These are phyloP conservation scores for Candida sp. DNA, from an alignment of 1,139 yeast species.

Conservation along the genomic window DNA sequence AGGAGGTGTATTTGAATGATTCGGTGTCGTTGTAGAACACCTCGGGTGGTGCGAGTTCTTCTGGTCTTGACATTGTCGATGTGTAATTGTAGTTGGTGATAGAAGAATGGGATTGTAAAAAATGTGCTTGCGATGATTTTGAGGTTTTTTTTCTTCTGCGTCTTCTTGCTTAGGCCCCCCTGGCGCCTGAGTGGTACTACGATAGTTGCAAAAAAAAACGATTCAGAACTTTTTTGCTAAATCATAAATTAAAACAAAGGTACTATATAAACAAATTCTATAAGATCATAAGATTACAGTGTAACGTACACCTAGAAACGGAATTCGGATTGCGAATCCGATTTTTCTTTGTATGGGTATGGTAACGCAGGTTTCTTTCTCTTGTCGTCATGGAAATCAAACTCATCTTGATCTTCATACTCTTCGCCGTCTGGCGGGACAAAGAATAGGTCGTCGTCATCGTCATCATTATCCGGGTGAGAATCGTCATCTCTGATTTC, in stretches of 20 bases:
- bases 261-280: neutral
- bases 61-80: conserved; percentile 90
- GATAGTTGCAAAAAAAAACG: conserved; percentile 2
- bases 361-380: conserved; percentile 4
- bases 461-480: conserved; percentile 5
- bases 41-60: conserved; percentile 97
- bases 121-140: conserved; percentile 3
- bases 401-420: conserved; percentile 11
- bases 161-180: neutral
- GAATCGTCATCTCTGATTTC: neutral
- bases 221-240: neutral
- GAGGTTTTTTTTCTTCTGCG: conserved; percentile 4
- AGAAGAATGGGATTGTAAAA: too few species aligned
- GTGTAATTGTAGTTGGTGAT: neutral
- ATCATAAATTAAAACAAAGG: neutral
- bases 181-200: neutral
- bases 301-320: conserved; percentile 8
- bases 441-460: conserved; percentile 6
- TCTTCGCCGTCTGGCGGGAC: conserved; percentile 5
- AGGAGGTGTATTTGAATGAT: conserved; percentile 86
- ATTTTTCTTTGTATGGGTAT: conserved; percentile 12
- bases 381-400: conserved; percentile 8
- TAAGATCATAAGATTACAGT: neutral
- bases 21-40: conserved; percentile 91
- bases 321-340: conserved; percentile 14